Conservation (phyloP, 2,329 filamentous ascomycete species). For the Curvularia sp. region DNA sequence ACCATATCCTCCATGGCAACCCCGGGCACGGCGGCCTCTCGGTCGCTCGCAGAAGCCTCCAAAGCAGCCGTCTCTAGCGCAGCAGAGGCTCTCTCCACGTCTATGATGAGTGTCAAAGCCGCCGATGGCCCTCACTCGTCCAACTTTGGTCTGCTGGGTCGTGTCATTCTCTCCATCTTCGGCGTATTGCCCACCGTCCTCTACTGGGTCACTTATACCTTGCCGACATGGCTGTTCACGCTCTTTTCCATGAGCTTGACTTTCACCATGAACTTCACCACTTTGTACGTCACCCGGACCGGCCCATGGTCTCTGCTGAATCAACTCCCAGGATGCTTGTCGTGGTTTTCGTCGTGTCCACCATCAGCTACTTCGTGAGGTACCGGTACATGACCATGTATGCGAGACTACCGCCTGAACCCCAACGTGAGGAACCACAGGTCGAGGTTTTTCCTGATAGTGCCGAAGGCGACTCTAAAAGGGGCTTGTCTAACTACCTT, state of each 20-base stretch:
- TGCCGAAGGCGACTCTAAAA: constrained; percentile 87
- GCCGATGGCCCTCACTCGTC: constrained; percentile 37
- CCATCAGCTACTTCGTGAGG: constrained; percentile 88
- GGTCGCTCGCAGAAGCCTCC: constrained; percentile 16
- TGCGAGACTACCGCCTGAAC: constrained; percentile 88
- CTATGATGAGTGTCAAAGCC: constrained; percentile 32
- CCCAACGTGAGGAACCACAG: constrained; percentile 93
- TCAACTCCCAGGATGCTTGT: constrained; percentile 62
- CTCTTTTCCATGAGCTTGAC: constrained; percentile 92
- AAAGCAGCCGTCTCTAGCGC: constrained; percentile 23
- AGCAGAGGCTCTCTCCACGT: constrained; percentile 29
- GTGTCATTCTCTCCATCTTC: constrained; percentile 58
- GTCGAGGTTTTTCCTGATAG: constrained; percentile 94
- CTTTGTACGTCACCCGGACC: constrained; percentile 68
- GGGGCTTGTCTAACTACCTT: constrained; percentile 91
- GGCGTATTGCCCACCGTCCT: constrained; percentile 64
- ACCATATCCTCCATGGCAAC: constrained; percentile 36
- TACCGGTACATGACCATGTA: constrained; percentile 99
- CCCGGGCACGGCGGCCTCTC: constrained; percentile 29
- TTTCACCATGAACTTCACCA: constrained; percentile 98
- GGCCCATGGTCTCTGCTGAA: constrained; percentile 34
- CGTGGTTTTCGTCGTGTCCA: constrained; percentile 77
- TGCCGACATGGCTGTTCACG: constrained; percentile 88
- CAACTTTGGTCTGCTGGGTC: constrained; percentile 56
- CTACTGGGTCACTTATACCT: constrained; percentile 84